Percentiles rank a stretch among this genome's conserved stretches.
These are phyloP conservation scores for Leccinum glutinopallens DNA, from an alignment of 1,284 basidiomycete species.

Conservation along the genomic window DNA sequence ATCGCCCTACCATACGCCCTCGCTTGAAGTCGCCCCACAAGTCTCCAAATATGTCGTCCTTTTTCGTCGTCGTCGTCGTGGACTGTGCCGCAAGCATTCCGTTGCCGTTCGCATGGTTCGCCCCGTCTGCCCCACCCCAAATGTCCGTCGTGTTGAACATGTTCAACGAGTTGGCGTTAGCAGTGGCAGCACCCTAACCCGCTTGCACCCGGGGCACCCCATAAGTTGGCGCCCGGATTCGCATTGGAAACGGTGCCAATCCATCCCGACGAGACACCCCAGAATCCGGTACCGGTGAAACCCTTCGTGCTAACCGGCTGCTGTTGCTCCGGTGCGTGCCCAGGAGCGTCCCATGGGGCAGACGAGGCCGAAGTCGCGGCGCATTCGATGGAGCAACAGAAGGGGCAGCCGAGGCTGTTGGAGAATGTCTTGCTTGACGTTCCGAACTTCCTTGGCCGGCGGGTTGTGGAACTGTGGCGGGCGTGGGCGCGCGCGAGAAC, in stretches of 20 bases:
- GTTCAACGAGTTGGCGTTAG: constrained; percentile 18
- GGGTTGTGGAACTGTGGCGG: too few relatives aligned
- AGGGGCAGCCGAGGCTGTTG: constrained; percentile 26
- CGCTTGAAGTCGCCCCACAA: constrained; percentile 54
- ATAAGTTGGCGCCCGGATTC: constrained; percentile 40
- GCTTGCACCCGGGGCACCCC: constrained; percentile 38
- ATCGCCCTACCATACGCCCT: constrained; percentile 6
- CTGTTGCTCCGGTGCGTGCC: constrained; percentile 15
- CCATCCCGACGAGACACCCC: constrained; percentile 72
- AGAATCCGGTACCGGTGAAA: constrained; percentile 43
- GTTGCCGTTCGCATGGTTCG: constrained; percentile 10
- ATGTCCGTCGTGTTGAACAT: constrained; percentile 43
- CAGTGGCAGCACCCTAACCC: neutral
- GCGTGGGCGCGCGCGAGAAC: too few relatives aligned
- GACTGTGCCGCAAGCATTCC: constrained; percentile 39
- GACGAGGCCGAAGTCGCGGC: constrained; percentile 22
- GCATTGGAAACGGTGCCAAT: constrained; percentile 31
- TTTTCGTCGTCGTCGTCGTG: neutral
- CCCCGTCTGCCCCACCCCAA: constrained; percentile 44
- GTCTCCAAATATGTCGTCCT: too few relatives aligned
- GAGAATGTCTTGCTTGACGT: too few relatives aligned
- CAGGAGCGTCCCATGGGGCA: constrained; percentile 16
- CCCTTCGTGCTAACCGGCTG: constrained; percentile 39
- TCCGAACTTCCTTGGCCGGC: too few relatives aligned
- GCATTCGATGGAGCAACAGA: constrained; percentile 20